A percentile compares a stretch with the other conserved stretches of the same genome.
Conservation (phyloP, 2,329 filamentous ascomycete species). For the Chrysosporium queenslandicum region DNA sequence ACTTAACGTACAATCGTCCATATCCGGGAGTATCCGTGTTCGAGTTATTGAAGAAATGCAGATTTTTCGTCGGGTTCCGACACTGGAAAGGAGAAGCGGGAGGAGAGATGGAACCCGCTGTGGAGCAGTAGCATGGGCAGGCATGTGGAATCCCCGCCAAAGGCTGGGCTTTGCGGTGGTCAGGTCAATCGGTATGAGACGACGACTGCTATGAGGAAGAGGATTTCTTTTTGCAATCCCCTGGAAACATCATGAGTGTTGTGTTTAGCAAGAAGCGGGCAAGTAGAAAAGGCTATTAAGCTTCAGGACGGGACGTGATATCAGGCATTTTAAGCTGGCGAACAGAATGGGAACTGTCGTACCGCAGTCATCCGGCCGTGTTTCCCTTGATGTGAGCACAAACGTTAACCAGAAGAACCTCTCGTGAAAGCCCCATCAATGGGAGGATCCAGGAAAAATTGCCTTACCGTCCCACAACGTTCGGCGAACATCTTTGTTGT, state of each 20-base stretch:
- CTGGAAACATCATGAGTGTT: slow-evolving; percentile 4
- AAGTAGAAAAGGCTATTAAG: neutral
- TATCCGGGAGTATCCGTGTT: slow-evolving; percentile 12
- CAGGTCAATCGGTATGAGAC: neutral
- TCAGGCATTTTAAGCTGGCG: neutral
- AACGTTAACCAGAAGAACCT: slow-evolving; percentile 4
- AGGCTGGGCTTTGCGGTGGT: neutral
- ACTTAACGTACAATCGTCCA: slow-evolving; percentile 12
- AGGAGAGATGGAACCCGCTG: neutral
- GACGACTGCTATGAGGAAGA: slow-evolving; percentile 1
- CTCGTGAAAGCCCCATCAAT: neutral
- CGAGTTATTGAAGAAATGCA: neutral
- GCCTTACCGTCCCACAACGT: slow-evolving; percentile 43
- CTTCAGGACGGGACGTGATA: neutral
- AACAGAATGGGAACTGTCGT: neutral
- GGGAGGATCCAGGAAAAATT: neutral
- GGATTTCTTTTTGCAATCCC: slow-evolving; percentile 10
- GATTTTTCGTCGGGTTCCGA: neutral
- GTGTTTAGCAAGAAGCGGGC: neutral
- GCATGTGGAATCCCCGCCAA: neutral
- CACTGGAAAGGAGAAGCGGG: neutral
- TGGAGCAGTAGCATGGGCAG: neutral
- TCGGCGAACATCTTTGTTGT: slow-evolving; percentile 46
- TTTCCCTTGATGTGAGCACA: slow-evolving; percentile 16
- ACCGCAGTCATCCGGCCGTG: slow-evolving; percentile 21